Evolutionary conservation across 495 filamentous ascomycete species (phyloP), one percentile per base, ranked within the genome.

Genomic region (Penicillium herquei): DNA sequence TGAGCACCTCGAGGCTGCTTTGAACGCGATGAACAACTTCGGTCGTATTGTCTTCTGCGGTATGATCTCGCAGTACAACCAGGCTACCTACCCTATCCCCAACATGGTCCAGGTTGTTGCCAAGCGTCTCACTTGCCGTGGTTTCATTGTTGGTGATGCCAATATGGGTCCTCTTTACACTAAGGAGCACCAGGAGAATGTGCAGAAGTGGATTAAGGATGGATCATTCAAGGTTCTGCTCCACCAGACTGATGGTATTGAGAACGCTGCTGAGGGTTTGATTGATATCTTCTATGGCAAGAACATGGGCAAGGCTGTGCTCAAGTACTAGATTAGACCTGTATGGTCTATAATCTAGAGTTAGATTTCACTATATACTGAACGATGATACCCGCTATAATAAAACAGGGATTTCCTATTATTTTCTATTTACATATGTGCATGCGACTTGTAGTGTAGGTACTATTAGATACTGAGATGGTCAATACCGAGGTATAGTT

Each of bases 251-350:
- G 78, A 86, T 14, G 93, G 92, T 14, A 90, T 96, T 56, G 93
- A 96, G 51, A 88, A 92, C 57, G 87, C 85, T 3, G 73, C 86
- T 21, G 83, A 92, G 49, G 93, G 89, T 9, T 78, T 96, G 42
- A 59, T 96, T n/a, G 91, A 87, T n/a, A 86, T 98, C 77, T 77
- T 96, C 52, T 65, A 87, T 66, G 92, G 92, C 31, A 85, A 91
- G 72, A 98, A 98, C 75, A 88, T 90, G 76, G 92, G 92, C 56
- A 98, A 98, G 79, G 90, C 91, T 33, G 82, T 95, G 18, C 57
- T 96, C 57, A 87, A 90, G 75, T 86, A 93, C 51, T 77, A 73
- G 63, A 43, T 42, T 26, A 26, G 1, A 4, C 2, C 21, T 26
- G 1, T 26, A 26, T 26, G 4, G 21, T 4, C 4, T 1, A 26